Evolutionary conservation across 2,329 filamentous ascomycete species (phyloP).

Genomic region (Colletotrichum sp.): DNA sequence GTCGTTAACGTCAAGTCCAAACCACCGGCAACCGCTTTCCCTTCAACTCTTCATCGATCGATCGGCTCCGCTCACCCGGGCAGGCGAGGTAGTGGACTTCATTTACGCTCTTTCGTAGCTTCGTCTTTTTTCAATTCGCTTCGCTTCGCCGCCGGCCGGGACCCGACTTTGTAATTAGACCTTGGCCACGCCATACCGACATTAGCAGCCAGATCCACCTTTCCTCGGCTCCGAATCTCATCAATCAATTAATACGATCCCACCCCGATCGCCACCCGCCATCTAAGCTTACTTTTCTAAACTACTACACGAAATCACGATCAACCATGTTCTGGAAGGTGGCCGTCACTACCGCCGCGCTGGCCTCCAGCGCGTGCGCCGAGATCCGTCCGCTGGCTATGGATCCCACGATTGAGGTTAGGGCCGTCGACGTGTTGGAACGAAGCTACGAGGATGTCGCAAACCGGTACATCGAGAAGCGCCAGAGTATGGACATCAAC

Average conservation of each 20-base stretch:
- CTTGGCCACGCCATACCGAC: constrained; percentile 14
- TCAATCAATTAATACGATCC: constrained; percentile 10
- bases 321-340: constrained; percentile 21
- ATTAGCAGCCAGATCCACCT: constrained; percentile 6
- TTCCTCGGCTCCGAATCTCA: constrained; percentile 1
- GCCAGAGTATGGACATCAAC: constrained; percentile 5
- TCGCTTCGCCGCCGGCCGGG: constrained; percentile 24
- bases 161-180: constrained; percentile 21
- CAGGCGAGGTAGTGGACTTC: constrained; percentile 1
- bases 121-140: constrained; percentile 16
- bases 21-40: constrained; percentile 6
- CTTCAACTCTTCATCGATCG: background rate
- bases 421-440: constrained; percentile 23
- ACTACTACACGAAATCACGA: background rate
- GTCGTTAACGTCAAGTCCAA: constrained; percentile 6
- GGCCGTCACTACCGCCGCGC: constrained; percentile 13
- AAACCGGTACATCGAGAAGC: constrained; percentile 25
- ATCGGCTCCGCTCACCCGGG: background rate
- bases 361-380: constrained; percentile 19
- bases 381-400: constrained; percentile 17
- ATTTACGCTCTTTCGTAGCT: constrained; percentile 10
- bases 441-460: constrained; percentile 19
- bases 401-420: constrained; percentile 33
- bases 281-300: background rate
- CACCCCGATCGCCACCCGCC: background rate